Evolutionary conservation across 2,329 filamentous ascomycete genomes (phyloP).

Genomic region (Colletotrichum tofieldiae): DNA sequence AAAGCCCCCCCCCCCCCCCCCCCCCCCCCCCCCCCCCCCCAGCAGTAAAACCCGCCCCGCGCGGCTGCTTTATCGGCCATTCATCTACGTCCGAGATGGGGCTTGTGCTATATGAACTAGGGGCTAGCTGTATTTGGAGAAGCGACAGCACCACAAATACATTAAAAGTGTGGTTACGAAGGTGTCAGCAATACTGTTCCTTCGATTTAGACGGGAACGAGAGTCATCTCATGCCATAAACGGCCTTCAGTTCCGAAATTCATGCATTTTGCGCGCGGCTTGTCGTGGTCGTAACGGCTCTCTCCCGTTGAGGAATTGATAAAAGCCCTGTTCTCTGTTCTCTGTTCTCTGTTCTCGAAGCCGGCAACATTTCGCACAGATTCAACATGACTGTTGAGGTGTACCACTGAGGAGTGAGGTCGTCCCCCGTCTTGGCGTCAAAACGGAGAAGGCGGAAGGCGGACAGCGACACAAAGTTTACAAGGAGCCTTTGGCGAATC

Average conservation of each 20-base stretch:
- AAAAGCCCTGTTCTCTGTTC: neutral
- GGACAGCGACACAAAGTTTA: no score
- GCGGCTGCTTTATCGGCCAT: neutral
- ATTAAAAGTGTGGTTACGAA: no score
- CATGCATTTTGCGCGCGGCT: neutral
- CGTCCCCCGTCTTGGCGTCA: no score
- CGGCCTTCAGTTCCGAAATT: slow-evolving; percentile 9
- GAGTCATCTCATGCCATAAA: neutral
- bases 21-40: no score
- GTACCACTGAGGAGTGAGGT: no score
- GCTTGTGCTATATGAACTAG: neutral
- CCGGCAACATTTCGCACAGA: neutral
- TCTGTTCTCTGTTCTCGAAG: neutral
- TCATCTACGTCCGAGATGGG: neutral
- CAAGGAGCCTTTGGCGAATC: no score
- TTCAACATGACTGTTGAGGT: neutral
- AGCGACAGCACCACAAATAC: no score
- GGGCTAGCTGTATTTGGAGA: no score
- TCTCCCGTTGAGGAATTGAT: no score
- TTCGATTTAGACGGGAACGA: neutral
- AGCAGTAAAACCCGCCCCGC: neutral
- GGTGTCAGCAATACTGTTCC: neutral
- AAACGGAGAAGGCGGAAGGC: no score
- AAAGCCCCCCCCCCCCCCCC: no score
- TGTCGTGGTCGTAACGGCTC: neutral